Percentiles rank a stretch among this genome's conserved stretches.
Conservation (phyloP, 306 rosid species). For the Ziziphus jujuba region DNA sequence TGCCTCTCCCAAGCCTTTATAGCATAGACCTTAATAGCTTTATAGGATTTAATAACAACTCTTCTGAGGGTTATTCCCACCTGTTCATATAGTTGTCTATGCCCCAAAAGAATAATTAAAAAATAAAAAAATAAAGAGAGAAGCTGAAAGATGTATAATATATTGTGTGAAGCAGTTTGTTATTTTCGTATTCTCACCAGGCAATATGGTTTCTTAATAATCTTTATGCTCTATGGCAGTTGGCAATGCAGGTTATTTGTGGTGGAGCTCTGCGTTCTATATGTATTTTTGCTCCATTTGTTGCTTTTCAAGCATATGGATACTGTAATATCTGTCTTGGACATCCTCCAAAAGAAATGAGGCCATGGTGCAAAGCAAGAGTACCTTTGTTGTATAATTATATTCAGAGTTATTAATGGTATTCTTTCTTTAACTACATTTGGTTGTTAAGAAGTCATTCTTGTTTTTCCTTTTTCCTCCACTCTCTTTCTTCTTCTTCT, state of each 20-base stretch:
- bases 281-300: slow-evolving; percentile 68
- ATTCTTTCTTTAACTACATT: slow-evolving; percentile 30
- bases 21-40: too few species aligned
- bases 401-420: slow-evolving; percentile 94
- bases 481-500: neutral
- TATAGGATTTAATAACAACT: too few species aligned
- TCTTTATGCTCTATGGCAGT: slow-evolving; percentile 40
- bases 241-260: slow-evolving; percentile 58
- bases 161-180: neutral
- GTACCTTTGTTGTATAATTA: slow-evolving; percentile 76
- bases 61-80: neutral
- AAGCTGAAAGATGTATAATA: neutral
- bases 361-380: slow-evolving; percentile 95
- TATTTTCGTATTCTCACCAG: slow-evolving; percentile 1
- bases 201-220: slow-evolving; percentile 9
- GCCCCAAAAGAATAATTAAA: too few species aligned
- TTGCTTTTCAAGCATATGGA: slow-evolving; percentile 86
- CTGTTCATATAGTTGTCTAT: too few species aligned
- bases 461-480: neutral
- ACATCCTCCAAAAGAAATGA: slow-evolving; percentile 47
- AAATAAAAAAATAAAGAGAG: too few species aligned
- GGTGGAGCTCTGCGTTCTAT: slow-evolving; percentile 62
- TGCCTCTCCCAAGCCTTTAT: too few species aligned
- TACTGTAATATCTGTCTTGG: slow-evolving; percentile 72
- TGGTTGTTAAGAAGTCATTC: neutral